Percentiles rank a stretch among this genome's conserved stretches.
These are phyloP conservation scores for Nemania sp. DNA, from an alignment of 2,329 filamentous ascomycete species.

Conservation along the genomic window DNA sequence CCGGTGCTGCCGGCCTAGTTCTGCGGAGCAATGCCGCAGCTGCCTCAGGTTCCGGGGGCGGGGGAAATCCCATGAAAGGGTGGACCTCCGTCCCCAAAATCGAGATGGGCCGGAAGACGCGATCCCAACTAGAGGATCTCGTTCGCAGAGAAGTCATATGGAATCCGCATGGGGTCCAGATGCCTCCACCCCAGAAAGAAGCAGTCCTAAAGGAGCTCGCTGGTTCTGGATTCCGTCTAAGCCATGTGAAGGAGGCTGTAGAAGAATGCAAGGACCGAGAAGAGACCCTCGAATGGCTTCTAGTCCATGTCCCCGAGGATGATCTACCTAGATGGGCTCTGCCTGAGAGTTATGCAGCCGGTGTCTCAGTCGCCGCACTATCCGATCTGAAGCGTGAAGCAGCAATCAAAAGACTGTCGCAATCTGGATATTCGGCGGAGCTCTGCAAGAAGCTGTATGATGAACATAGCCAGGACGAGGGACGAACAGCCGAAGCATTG, in stretches of 20 bases:
- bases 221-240: conserved; percentile 86
- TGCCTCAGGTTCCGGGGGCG: conserved; percentile 50
- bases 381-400: conserved; percentile 81
- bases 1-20: conserved; percentile 67
- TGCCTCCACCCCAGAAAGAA: conserved; percentile 68
- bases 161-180: conserved; percentile 82
- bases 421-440: conserved; percentile 86
- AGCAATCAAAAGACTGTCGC: conserved; percentile 82
- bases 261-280: conserved; percentile 90
- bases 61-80: conserved; percentile 70
- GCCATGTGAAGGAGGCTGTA: conserved; percentile 89
- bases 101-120: conserved; percentile 87
- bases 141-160: conserved; percentile 83
- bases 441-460: conserved; percentile 84
- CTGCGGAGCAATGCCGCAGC: conserved; percentile 60
- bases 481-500: conserved; percentile 80
- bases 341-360: conserved; percentile 90
- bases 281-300: conserved; percentile 93
- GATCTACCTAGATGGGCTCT: conserved; percentile 93
- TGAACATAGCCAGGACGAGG: conserved; percentile 77
- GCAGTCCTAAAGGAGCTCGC: conserved; percentile 78
- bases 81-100: conserved; percentile 91
- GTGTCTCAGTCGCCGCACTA: conserved; percentile 85
- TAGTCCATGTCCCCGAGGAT: conserved; percentile 97
- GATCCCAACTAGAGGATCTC: conserved; percentile 82